phyloP scores from a whole-genome alignment of 306 rosid species.

The Sindora glabra region DNA sequence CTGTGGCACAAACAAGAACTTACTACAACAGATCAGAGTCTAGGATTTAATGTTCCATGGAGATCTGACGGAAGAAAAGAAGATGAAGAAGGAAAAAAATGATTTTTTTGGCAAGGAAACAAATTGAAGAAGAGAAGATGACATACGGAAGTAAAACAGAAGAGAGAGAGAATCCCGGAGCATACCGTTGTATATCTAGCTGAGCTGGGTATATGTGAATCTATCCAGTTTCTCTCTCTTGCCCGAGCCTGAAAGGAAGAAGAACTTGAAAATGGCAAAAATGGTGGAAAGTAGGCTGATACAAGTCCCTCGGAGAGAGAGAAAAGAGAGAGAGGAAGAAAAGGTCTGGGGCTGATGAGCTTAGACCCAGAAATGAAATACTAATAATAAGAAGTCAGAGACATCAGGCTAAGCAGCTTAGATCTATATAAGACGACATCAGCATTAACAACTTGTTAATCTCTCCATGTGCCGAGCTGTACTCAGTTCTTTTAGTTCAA shows the following conservation, averaged over 20 bases:
- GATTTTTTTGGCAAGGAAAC: background rate
- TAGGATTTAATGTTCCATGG: background rate
- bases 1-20: background rate
- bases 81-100: background rate
- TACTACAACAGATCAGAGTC: background rate
- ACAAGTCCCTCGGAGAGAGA: background rate
- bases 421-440: too few species aligned
- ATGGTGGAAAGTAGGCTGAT: background rate
- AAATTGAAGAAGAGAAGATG: background rate
- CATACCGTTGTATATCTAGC: background rate
- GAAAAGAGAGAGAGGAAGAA: background rate
- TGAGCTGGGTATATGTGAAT: too few species aligned
- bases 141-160: background rate
- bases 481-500: slow-evolving; percentile 3
- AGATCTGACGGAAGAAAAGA: slow-evolving; percentile 5
- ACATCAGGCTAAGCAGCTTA: background rate
- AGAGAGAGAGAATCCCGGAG: background rate
- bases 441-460: slow-evolving; percentile 11
- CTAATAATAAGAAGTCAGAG: too few species aligned
- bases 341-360: too few species aligned
- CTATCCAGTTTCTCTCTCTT: background rate
- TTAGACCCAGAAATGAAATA: too few species aligned
- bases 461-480: slow-evolving; percentile 18
- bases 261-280: background rate
- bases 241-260: background rate